A percentile compares a stretch with the other conserved stretches of the same genome.
Evolutionary conservation across 2,329 filamentous ascomycete species (phyloP).

Genomic region (Xylariaceae sp.): DNA sequence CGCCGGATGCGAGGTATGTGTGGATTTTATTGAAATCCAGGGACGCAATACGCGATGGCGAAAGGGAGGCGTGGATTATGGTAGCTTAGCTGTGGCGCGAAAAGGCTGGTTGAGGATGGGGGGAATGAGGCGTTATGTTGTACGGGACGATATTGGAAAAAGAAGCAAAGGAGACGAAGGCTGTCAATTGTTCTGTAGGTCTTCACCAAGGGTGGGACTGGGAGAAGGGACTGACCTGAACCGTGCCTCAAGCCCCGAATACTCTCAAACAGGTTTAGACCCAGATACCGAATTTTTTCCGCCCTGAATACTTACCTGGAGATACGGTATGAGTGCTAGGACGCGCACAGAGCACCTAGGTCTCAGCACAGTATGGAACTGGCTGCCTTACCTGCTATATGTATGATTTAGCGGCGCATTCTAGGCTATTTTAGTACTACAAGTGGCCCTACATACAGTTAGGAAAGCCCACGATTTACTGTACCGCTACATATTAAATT

Average conservation of each 20-base stretch:
- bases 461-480: too few relatives aligned
- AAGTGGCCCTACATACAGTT: too few relatives aligned
- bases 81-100: not conserved
- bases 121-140: conserved; percentile 8
- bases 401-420: too few relatives aligned
- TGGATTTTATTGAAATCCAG: conserved; percentile 9
- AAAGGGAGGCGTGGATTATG: not conserved
- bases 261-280: conserved; percentile 10
- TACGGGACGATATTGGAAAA: conserved; percentile 21
- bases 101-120: conserved; percentile 8
- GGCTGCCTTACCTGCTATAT: too few relatives aligned
- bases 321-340: too few relatives aligned
- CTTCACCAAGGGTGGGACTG: conserved; percentile 9
- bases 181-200: conserved; percentile 16
- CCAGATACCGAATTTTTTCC: not conserved
- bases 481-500: too few relatives aligned
- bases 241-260: conserved; percentile 11
- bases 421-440: too few relatives aligned
- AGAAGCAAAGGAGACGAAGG: conserved; percentile 28
- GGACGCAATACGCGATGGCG: conserved; percentile 5
- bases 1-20: conserved; percentile 5
- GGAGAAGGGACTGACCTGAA: conserved; percentile 16
- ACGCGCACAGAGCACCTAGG: too few relatives aligned
- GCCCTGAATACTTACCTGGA: not conserved
- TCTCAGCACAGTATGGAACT: too few relatives aligned